phyloP scores from a whole-genome alignment of 768 basidiomycete genomes.

The Termitomyces eurrhizus region DNA sequence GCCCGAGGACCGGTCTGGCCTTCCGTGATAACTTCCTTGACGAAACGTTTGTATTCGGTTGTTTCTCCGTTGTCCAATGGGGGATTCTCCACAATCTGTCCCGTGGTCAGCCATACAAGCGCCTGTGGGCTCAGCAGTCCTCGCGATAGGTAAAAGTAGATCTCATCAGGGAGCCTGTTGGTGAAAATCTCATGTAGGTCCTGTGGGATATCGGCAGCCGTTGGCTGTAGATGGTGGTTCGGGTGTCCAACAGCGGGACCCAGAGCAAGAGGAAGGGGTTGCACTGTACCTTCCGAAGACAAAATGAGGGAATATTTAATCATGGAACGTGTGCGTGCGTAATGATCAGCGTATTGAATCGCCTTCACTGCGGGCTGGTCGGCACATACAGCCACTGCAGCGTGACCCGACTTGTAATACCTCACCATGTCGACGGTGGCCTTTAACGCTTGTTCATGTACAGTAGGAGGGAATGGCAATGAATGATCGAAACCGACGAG shows the following conservation, averaged over 20 bases:
- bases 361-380: conserved; percentile 83
- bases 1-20: conserved; percentile 91
- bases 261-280: conserved; percentile 76
- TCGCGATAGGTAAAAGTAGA: conserved; percentile 94
- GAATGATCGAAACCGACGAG: conserved; percentile 86
- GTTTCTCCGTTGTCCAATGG: conserved; percentile 96
- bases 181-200: conserved; percentile 97
- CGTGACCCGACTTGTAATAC: conserved; percentile 86
- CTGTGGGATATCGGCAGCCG: conserved; percentile 81
- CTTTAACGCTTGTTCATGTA: conserved; percentile 78
- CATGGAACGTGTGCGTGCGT: conserved; percentile 86
- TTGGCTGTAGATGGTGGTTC: conserved; percentile 62
- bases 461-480: conserved; percentile 74
- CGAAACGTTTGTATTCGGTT: conserved; percentile 89
- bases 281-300: conserved; percentile 78
- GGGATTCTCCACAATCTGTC: conserved; percentile 78
- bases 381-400: conserved; percentile 69
- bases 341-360: conserved; percentile 79
- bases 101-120: conserved; percentile 91
- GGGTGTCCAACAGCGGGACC: conserved; percentile 45
- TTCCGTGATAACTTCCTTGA: conserved; percentile 95
- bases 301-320: conserved; percentile 90
- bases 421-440: conserved; percentile 90
- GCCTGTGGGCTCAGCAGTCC: conserved; percentile 87
- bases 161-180: conserved; percentile 88